These are phyloP conservation scores for Citrus glauca DNA, from an alignment of 345 rosid species.

Conservation along the genomic window DNA sequence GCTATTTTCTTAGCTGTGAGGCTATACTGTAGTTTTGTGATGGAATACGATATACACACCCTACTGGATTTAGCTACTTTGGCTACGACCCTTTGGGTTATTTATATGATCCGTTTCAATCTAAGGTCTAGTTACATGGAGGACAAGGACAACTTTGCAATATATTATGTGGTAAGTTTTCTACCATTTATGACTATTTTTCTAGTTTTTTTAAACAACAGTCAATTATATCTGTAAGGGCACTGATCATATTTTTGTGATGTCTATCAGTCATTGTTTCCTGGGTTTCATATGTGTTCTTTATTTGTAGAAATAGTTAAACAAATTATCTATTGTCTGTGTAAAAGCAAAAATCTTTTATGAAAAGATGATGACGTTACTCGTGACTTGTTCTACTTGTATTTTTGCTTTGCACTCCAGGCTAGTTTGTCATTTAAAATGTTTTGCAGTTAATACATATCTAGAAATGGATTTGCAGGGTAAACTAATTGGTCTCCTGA, in stretches of 20 bases:
- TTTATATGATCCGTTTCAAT: conserved; percentile 93
- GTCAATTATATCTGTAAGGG: background rate
- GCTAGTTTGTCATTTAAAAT: background rate
- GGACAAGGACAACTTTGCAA: conserved; percentile 92
- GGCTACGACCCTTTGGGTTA: conserved; percentile 98
- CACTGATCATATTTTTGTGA: background rate
- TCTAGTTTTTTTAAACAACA: background rate
- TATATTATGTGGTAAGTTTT: conserved; percentile 80
- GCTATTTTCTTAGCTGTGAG: conserved; percentile 92
- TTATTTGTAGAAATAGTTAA: background rate
- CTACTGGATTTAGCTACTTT: conserved; percentile 87
- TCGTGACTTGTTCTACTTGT: background rate
- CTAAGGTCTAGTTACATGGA: conserved; percentile 93
- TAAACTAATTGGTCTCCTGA: no score
- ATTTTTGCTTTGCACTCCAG: background rate
- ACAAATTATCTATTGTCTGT: background rate
- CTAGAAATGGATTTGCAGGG: no score
- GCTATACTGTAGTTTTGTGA: conserved; percentile 91
- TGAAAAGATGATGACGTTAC: background rate
- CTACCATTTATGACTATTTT: background rate
- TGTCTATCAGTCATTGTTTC: background rate
- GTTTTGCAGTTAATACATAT: no score
- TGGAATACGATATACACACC: conserved; percentile 99
- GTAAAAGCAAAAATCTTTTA: background rate
- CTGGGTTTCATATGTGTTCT: background rate